These are phyloP conservation scores for Mytilinidion resinicola DNA, from an alignment of 495 filamentous ascomycete genomes.

Conservation along the genomic window DNA sequence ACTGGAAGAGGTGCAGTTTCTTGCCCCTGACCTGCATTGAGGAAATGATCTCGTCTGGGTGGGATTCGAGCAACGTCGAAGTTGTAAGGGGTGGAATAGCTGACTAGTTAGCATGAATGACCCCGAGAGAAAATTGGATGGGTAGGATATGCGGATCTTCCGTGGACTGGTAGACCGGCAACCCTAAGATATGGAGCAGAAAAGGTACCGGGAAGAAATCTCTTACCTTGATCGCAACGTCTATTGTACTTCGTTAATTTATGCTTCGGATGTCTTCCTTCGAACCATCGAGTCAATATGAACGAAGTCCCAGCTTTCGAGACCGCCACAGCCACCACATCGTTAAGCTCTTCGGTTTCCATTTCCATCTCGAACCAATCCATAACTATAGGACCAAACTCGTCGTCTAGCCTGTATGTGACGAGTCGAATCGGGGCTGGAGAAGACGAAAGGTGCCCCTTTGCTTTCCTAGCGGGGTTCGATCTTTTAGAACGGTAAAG, in stretches of 20 bases:
- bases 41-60: background rate
- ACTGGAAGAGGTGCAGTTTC: background rate
- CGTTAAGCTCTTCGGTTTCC: background rate
- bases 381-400: conserved; percentile 10
- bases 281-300: background rate
- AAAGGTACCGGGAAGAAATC: too few relatives aligned
- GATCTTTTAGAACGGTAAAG: conserved; percentile 1
- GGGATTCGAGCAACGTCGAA: too few relatives aligned
- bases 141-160: too few relatives aligned
- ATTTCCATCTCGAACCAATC: conserved; percentile 4
- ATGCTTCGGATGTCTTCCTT: background rate
- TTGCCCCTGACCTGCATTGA: background rate
- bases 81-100: too few relatives aligned
- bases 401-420: conserved; percentile 3
- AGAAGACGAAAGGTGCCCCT: background rate
- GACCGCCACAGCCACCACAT: conserved; percentile 8
- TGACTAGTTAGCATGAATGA: too few relatives aligned
- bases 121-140: too few relatives aligned
- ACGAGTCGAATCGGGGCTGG: conserved; percentile 1
- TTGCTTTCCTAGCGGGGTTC: background rate
- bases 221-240: background rate
- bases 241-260: background rate
- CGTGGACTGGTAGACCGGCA: too few relatives aligned
- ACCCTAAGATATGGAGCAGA: too few relatives aligned
- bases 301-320: background rate